A percentile compares a stretch with the other conserved stretches of the same genome.
Conservation (phyloP, 768 basidiomycete genomes). For the Pholiota molesta region DNA sequence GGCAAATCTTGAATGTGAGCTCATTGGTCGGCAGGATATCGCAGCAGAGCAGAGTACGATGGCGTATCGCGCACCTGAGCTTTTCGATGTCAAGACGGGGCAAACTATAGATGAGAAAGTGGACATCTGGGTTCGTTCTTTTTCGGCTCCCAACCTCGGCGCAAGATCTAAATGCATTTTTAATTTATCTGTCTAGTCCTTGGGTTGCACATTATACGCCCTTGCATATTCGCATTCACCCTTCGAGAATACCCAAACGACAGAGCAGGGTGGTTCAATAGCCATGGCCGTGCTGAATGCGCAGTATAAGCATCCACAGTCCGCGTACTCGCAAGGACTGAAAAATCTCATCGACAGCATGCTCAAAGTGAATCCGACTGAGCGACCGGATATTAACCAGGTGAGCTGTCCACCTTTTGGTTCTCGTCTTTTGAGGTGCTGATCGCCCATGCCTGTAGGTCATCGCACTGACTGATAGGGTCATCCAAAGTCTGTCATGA, state of each 20-base stretch:
- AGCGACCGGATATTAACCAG: constrained; percentile 85
- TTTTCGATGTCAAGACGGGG: constrained; percentile 97
- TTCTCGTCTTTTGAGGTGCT: constrained; percentile 1
- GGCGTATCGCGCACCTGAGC: constrained; percentile 96
- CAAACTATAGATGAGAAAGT: constrained; percentile 89
- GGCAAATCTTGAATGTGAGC: constrained; percentile 4
- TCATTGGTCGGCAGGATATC: constrained; percentile 62
- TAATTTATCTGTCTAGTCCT: constrained; percentile 55
- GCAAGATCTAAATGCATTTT: too few relatives aligned
- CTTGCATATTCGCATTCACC: constrained; percentile 96
- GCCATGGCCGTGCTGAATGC: constrained; percentile 97
- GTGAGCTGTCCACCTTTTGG: constrained; percentile 40
- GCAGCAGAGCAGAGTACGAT: constrained; percentile 98
- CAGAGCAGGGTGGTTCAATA: constrained; percentile 94
- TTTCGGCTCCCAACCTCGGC: not conserved
- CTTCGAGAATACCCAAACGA: constrained; percentile 91
- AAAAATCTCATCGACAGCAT: constrained; percentile 81
- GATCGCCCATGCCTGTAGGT: constrained; percentile 45
- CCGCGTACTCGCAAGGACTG: constrained; percentile 85
- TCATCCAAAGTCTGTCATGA: constrained; percentile 60
- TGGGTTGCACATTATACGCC: constrained; percentile 94
- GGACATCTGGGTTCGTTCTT: constrained; percentile 84
- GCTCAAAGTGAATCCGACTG: constrained; percentile 80
- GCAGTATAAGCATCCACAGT: constrained; percentile 86
- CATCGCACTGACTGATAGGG: constrained; percentile 63